Percentiles rank a stretch among this genome's conserved stretches.
phyloP scores from a whole-genome alignment of 805 yeast species.

The Grigorovia jiainica region DNA sequence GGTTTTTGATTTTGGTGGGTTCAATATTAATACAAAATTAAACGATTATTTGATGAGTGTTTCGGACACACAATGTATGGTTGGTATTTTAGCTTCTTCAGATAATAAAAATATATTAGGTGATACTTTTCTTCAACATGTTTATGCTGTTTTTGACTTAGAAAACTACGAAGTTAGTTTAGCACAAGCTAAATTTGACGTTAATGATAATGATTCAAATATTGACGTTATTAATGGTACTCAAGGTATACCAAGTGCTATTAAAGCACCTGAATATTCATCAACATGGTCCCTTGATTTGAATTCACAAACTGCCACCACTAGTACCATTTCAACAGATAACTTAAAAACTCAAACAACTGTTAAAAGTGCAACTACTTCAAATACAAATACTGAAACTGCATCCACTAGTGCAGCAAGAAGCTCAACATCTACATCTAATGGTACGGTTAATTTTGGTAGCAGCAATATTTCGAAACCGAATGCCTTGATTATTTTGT shows the following conservation, averaged over 20 bases:
- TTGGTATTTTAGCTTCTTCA: conserved; percentile 31
- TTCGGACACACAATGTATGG: conserved; percentile 30
- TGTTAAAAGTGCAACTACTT: too few species aligned
- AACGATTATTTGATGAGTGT: conserved; percentile 24
- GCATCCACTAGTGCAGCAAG: too few species aligned
- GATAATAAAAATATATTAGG: conserved; percentile 36
- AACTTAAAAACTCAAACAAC: not conserved
- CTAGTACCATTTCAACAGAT: conserved; percentile 21
- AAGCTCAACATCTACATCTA: too few species aligned
- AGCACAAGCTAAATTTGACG: conserved; percentile 35
- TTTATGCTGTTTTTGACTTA: conserved; percentile 51
- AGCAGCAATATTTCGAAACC: too few species aligned
- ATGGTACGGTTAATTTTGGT: too few species aligned
- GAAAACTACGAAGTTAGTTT: conserved; percentile 37
- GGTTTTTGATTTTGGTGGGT: conserved; percentile 53
- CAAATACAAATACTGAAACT: too few species aligned
- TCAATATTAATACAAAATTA: conserved; percentile 45
- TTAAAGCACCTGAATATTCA: conserved; percentile 37
- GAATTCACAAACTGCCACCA: conserved; percentile 8
- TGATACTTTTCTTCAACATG: conserved; percentile 46
- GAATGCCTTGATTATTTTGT: too few species aligned
- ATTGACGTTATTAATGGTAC: conserved; percentile 35
- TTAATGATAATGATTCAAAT: conserved; percentile 15
- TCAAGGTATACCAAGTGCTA: conserved; percentile 40
- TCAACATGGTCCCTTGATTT: conserved; percentile 31